A percentile compares a stretch with the other conserved stretches of the same genome.
These are phyloP conservation scores for Mycena filopes DNA, from an alignment of 768 basidiomycete genomes.

Conservation along the genomic window DNA sequence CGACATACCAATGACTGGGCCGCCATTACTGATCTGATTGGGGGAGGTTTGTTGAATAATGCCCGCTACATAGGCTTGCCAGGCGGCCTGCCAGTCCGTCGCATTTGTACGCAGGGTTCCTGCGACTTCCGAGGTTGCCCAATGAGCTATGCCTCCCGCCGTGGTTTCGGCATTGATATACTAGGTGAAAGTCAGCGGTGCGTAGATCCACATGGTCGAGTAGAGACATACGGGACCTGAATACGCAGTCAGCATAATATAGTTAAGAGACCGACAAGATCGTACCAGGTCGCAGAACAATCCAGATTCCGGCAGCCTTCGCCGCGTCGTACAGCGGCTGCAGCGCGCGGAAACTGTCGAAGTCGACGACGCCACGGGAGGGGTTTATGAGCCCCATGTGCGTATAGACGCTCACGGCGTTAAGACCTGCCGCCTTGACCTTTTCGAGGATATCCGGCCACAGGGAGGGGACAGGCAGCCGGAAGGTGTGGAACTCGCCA, in stretches of 20 bases:
- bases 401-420: slow-evolving; percentile 80
- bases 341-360: slow-evolving; percentile 74
- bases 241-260: slow-evolving; percentile 15
- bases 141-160: slow-evolving; percentile 77
- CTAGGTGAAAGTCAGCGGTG: slow-evolving; percentile 40
- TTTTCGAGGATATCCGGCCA: slow-evolving; percentile 89
- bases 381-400: slow-evolving; percentile 87
- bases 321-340: slow-evolving; percentile 81
- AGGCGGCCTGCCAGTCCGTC: slow-evolving; percentile 74
- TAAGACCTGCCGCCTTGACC: slow-evolving; percentile 83
- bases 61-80: slow-evolving; percentile 76
- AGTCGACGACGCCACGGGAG: slow-evolving; percentile 77
- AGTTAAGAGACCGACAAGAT: slow-evolving; percentile 21
- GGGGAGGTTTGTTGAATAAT: slow-evolving; percentile 69
- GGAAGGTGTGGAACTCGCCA: slow-evolving; percentile 88
- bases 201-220: not conserved
- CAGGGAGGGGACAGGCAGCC: slow-evolving; percentile 79
- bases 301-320: slow-evolving; percentile 77
- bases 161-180: slow-evolving; percentile 87
- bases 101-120: slow-evolving; percentile 80
- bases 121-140: slow-evolving; percentile 76
- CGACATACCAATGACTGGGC: slow-evolving; percentile 75
- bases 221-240: slow-evolving; percentile 48
- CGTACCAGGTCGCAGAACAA: slow-evolving; percentile 81
- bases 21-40: slow-evolving; percentile 77